Conservation (phyloP, 1,139 yeast species). For the Protomyces lactucae-debilis region DNA sequence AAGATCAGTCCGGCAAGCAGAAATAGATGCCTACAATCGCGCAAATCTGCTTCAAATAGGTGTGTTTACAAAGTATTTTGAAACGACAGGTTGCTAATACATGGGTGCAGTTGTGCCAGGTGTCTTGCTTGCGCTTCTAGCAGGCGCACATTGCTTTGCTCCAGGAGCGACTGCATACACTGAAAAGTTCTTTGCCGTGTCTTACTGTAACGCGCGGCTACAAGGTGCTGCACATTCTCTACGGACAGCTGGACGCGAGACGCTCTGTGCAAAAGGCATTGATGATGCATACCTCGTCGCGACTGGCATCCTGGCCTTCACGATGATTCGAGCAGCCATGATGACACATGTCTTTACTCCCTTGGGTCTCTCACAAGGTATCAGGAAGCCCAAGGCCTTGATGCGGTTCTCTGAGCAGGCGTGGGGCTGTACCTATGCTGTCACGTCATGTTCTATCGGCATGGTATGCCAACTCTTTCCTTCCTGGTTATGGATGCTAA, state of each 20-base stretch:
- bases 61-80: neutral
- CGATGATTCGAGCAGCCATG: conserved; percentile 55
- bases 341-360: conserved; percentile 61
- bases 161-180: conserved; percentile 1
- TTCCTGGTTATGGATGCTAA: neutral
- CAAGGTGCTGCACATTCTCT: conserved; percentile 1
- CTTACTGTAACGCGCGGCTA: conserved; percentile 4
- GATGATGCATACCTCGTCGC: conserved; percentile 42
- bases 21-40: neutral
- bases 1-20: neutral
- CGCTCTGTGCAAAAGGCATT: conserved; percentile 32
- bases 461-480: conserved; percentile 34
- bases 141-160: neutral
- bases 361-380: conserved; percentile 50
- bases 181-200: conserved; percentile 7
- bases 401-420: conserved; percentile 82
- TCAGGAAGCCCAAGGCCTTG: conserved; percentile 50
- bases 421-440: conserved; percentile 67
- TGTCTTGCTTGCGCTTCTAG: neutral
- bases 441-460: conserved; percentile 55
- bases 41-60: neutral
- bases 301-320: conserved; percentile 53
- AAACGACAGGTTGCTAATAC: neutral
- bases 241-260: neutral
- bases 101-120: neutral